phyloP scores from a whole-genome alignment of 306 rosid genomes.

The Luffa aegyptiaca region DNA sequence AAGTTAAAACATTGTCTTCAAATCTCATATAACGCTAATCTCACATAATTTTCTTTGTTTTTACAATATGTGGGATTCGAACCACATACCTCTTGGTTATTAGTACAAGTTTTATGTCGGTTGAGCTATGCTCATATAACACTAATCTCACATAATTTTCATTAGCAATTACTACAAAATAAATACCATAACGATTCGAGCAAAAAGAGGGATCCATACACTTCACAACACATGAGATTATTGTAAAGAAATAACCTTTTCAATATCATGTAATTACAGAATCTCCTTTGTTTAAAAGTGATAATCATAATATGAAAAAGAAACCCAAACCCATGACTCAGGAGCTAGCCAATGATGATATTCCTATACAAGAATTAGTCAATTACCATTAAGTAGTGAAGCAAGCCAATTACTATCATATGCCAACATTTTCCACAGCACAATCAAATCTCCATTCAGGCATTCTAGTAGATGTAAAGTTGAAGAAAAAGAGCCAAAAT shows the following conservation, averaged over 20 bases:
- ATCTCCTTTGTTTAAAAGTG: not conserved
- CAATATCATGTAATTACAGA: not conserved
- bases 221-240: not conserved
- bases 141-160: no score
- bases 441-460: not conserved
- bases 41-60: no score
- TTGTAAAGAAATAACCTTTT: not conserved
- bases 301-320: not conserved
- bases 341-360: not conserved
- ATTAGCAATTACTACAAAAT: no score
- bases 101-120: no score
- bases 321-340: not conserved
- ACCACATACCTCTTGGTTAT: no score
- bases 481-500: not conserved
- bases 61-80: no score
- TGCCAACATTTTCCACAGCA: not conserved
- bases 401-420: not conserved
- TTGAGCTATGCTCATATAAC: no score
- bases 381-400: not conserved
- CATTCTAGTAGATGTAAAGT: not conserved
- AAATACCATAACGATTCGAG: not conserved
- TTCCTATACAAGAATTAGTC: conserved; percentile 1
- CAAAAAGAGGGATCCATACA: not conserved
- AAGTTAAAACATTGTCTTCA: no score
- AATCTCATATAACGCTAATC: no score